phyloP scores from a whole-genome alignment of 106 monocot genomes.

The Dendrobium huoshanense region DNA sequence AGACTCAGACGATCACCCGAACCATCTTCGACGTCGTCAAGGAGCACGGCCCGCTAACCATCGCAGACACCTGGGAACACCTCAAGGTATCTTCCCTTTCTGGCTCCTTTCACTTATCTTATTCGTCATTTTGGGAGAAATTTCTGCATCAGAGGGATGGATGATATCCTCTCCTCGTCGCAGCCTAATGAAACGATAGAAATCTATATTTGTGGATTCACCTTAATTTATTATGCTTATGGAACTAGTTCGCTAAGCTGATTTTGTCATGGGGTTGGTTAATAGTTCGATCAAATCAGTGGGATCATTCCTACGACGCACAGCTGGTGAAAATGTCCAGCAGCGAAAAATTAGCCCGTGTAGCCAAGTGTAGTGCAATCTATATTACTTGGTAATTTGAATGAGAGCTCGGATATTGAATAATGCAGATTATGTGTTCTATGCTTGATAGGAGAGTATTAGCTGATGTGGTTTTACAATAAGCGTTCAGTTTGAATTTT shows the following conservation, averaged over 20 bases:
- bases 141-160: neutral
- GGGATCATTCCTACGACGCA: no score
- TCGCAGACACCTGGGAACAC: conserved; percentile 88
- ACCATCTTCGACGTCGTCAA: conserved; percentile 91
- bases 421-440: neutral
- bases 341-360: neutral
- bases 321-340: no score
- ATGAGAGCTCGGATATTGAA: neutral
- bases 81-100: conserved; percentile 47
- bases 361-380: neutral
- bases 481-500: no score
- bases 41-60: conserved; percentile 96
- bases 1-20: conserved; percentile 75
- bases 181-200: no score
- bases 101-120: neutral
- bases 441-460: neutral
- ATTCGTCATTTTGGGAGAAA: neutral
- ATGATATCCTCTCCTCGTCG: no score
- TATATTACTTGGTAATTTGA: neutral
- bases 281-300: neutral
- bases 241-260: neutral
- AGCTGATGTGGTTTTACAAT: neutral
- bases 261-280: neutral
- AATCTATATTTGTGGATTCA: neutral
- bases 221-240: neutral